phyloP scores from a whole-genome alignment of 164 flowering plant genomes.

The Kalanchoe fedtschenkoi region DNA sequence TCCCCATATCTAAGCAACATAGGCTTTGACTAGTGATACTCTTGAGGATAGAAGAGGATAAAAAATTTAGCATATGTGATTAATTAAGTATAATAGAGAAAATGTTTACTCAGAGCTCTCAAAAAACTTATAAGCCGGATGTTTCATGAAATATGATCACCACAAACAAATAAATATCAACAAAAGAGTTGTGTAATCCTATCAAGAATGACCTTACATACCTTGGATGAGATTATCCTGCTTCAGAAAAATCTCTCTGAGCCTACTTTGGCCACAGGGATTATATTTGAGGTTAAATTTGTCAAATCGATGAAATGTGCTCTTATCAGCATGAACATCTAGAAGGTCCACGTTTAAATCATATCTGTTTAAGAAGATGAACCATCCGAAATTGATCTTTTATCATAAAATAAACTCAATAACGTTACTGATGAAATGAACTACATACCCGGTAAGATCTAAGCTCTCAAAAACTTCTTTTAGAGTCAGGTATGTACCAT shows the following conservation, averaged over 20 bases:
- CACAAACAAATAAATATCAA: not conserved
- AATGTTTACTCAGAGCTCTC: too few relatives aligned
- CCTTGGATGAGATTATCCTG: slow-evolving; percentile 99
- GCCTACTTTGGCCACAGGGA: slow-evolving; percentile 99
- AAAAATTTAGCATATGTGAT: too few relatives aligned
- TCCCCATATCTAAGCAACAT: too few relatives aligned
- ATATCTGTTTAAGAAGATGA: slow-evolving; percentile 43
- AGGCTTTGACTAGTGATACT: too few relatives aligned
- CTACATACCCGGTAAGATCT: slow-evolving; percentile 80
- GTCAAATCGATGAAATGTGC: slow-evolving; percentile 99
- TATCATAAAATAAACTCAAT: not conserved
- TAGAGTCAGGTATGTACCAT: slow-evolving; percentile 90
- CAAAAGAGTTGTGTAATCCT: not conserved
- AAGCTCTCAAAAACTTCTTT: slow-evolving; percentile 95
- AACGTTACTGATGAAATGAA: not conserved
- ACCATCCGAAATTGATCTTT: not conserved
- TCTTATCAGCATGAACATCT: slow-evolving; percentile 99
- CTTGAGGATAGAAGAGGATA: too few relatives aligned
- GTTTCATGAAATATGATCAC: not conserved
- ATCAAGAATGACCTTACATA: slow-evolving; percentile 12
- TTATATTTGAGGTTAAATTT: slow-evolving; percentile 98
- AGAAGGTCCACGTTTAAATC: slow-evolving; percentile 96
- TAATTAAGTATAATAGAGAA: too few relatives aligned
- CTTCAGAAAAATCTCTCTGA: slow-evolving; percentile 94
- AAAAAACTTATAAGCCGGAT: too few relatives aligned